Evolutionary conservation across 306 rosid species (phyloP), one percentile per base, ranked within the genome.

Genomic region (Fragaria vesca): DNA sequence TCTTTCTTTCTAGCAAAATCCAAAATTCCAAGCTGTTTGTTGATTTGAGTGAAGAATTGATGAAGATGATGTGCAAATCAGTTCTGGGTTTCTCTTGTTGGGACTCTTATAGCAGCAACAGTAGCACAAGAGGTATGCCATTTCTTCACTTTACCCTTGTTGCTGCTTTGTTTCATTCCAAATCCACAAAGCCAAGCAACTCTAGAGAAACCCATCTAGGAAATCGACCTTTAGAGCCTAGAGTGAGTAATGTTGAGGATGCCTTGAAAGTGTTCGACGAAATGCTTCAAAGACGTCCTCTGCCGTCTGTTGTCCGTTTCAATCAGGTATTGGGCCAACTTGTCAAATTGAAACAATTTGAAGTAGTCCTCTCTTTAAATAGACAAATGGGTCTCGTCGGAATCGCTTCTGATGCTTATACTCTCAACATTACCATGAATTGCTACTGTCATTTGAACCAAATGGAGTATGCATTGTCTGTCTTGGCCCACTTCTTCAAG

Each of bases 341-440:
- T 45, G 78, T 45, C 4, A 85, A 66, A 61, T 24, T 81, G 60
- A 71, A 77, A 15, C 76, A 66, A 66, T 70, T 51, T 72, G 45
- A 78, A 30, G 43, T 48, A 1, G 76, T 73, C 0, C 48, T 85
- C 74, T 71, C 84, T 15, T 32, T 85, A 1, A 66, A 52, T 66
- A 80, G 58, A 24, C 78, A 72, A 73, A 52, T 84, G 48, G 70
- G 57, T 13, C 58, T 32, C 5, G 15, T 40, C 0, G 81, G 85
- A 7, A 20, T 72, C 24, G 13, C 9, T 0, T 48, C 67, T 12
- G 58, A 85, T 76, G 69, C 21, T 1, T 83, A 62, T 69, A 85
- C 82, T 61, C 61, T 87, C 38, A 78, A 34, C 45, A 87, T 87
- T 63, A 36, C 63, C 32, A 69, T 81, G 46, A 83, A 87, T 17